Percentiles rank a stretch among this genome's conserved stretches.
Evolutionary conservation across 768 basidiomycete species (phyloP).

Genomic region (Gautieria morchelliformis): DNA sequence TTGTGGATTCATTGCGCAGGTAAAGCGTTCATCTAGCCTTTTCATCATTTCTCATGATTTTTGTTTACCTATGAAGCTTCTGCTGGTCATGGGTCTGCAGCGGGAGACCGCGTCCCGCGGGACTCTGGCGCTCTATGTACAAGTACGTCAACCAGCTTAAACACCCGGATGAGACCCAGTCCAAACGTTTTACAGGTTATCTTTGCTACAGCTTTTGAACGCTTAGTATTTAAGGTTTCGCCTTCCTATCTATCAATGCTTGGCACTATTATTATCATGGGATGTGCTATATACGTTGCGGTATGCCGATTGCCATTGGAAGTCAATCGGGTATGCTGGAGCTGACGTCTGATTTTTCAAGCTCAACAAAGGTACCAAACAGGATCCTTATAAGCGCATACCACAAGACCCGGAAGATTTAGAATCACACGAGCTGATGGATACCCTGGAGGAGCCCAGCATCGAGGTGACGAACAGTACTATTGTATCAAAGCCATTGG

Average conservation of each 20-base stretch:
- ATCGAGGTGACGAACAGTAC: too few relatives aligned
- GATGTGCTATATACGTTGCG: slow-evolving; percentile 54
- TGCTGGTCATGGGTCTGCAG: slow-evolving; percentile 54
- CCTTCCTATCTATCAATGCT: slow-evolving; percentile 51
- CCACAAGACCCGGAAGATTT: background rate
- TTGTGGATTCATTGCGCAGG: slow-evolving; percentile 30
- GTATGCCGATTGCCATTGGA: slow-evolving; percentile 23
- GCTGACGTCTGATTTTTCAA: background rate
- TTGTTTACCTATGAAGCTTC: slow-evolving; percentile 23
- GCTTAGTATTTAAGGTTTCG: slow-evolving; percentile 48
- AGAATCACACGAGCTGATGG: background rate
- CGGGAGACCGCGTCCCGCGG: slow-evolving; percentile 58
- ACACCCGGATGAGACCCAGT: background rate
- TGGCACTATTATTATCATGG: slow-evolving; percentile 57
- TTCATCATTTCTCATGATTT: background rate
- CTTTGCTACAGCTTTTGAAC: slow-evolving; percentile 59
- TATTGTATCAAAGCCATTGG: too few relatives aligned
- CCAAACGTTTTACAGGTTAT: slow-evolving; percentile 36
- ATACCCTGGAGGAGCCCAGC: background rate
- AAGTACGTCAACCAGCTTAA: slow-evolving; percentile 25
- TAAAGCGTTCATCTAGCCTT: background rate
- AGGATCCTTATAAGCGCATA: too few relatives aligned
- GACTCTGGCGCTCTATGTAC: slow-evolving; percentile 50
- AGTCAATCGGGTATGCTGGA: background rate
- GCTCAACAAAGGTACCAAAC: background rate